Percentiles rank a stretch among this genome's conserved stretches.
These are phyloP conservation scores for Fibroporia radiculosa DNA, from an alignment of 768 basidiomycete species.

Conservation along the genomic window DNA sequence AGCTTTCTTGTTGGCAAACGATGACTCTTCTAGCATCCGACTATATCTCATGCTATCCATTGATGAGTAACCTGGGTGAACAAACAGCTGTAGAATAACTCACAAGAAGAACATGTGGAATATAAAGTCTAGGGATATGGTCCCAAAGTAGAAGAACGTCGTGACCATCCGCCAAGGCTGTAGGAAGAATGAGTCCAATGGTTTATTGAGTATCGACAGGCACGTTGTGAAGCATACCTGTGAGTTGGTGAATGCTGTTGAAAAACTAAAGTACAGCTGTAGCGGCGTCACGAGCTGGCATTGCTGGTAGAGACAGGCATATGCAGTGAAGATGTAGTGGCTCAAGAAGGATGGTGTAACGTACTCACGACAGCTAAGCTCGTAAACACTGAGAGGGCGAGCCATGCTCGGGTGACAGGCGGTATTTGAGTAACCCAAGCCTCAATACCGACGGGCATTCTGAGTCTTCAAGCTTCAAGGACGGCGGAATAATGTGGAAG, in stretches of 20 bases:
- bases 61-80: not conserved
- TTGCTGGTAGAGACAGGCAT: constrained; percentile 51
- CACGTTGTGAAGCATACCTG: constrained; percentile 44
- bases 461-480: not conserved
- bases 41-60: constrained; percentile 88
- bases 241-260: constrained; percentile 70
- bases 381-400: constrained; percentile 67
- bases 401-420: constrained; percentile 85
- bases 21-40: constrained; percentile 93
- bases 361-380: constrained; percentile 81
- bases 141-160: constrained; percentile 95
- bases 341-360: not conserved
- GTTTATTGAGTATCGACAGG: not conserved
- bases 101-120: constrained; percentile 99
- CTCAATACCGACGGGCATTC: constrained; percentile 80
- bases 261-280: constrained; percentile 90
- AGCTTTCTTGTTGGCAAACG: constrained; percentile 83
- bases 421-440: constrained; percentile 90
- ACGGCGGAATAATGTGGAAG: not conserved
- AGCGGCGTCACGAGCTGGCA: constrained; percentile 84
- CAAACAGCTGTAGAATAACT: constrained; percentile 22
- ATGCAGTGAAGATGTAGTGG: not conserved
- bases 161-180: constrained; percentile 86
- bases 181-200: constrained; percentile 1
- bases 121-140: constrained; percentile 86